Conservation (phyloP, 2,329 filamentous ascomycete genomes). For the Colletotrichum agaves region DNA sequence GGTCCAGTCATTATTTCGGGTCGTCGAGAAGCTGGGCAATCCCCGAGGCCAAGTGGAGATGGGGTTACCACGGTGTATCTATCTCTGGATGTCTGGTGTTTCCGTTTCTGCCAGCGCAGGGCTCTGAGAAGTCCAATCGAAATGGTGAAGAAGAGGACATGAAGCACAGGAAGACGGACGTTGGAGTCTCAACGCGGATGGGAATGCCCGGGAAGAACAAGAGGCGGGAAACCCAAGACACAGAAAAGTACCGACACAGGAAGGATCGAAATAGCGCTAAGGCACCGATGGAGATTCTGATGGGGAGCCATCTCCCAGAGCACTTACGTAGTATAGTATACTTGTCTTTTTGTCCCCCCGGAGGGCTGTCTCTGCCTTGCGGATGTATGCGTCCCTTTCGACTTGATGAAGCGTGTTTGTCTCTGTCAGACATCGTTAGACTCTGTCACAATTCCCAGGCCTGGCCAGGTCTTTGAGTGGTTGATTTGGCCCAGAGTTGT, state of each 20-base stretch:
- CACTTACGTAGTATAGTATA: not conserved
- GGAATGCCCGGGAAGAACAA: constrained; percentile 21
- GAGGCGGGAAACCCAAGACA: constrained; percentile 24
- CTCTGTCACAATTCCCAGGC: not conserved
- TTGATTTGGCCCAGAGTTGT: not conserved
- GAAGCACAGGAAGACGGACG: not conserved
- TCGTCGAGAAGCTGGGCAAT: constrained; percentile 21
- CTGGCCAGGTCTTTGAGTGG: not conserved
- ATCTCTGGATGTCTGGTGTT: not conserved
- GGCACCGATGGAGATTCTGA: constrained; percentile 29
- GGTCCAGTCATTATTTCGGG: constrained; percentile 33
- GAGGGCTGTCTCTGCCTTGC: not conserved
- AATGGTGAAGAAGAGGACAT: not conserved
- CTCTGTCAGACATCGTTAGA: not conserved
- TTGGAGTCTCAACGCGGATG: not conserved
- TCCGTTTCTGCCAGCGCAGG: constrained; percentile 9
- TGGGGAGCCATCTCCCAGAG: not conserved
- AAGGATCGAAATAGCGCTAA: constrained; percentile 29
- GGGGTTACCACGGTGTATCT: not conserved
- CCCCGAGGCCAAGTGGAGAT: constrained; percentile 11
- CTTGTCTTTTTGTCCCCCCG: not conserved
- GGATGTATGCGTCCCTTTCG: not conserved
- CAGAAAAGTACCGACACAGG: constrained; percentile 24
- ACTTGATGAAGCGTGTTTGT: not conserved
- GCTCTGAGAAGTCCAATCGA: not conserved